Base-by-base conservation (phyloP, 352 stramenopile species). In the Phytophthora vignae region DNA sequence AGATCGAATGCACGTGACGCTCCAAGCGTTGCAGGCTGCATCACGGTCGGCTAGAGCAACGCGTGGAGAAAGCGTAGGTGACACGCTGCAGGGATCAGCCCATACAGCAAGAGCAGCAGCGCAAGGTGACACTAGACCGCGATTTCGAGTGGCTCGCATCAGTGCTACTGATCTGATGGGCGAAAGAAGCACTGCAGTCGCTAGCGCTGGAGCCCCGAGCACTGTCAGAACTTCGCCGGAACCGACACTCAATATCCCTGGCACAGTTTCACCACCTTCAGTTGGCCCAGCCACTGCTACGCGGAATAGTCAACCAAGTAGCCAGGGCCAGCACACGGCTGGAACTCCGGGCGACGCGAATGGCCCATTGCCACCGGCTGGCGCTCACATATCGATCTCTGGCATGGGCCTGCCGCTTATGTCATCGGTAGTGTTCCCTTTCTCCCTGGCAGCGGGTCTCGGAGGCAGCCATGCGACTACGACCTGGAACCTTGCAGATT, bases 401-500 rank as follows among this genome's bases (percentile, higher is more conserved):
- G 70, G 70, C 12, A 69, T 90, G 25, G 70, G 71, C 14, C 25
- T 82, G 5, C 83, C 81, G 4, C 63, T 89, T 10, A 64, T 79
- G 59, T 74, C 74, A n/a, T 87, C 83, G 17, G 73, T 90, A 38
- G 75, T 90, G 44, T 86, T 89, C 53, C 83, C 83, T 3, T 87
- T 89, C 29, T 83, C 76, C 5, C 62, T 89, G 31, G 74, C 74
- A 7, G 69, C 80, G 1, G 80, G 76, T 53, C 59, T 85, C 1
- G 81, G 77, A 21, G 65, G 74, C 4, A 78, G 69, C n/a, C 74
- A 80, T 55, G 77, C 60, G 38, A 74, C 74, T 38, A 88, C 67
- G 10, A 85, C 77, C 29, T 93, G 86, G 86, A 87, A 91, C 52
- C 78, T 93, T 36, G 79, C 76, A 2, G 83, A 84, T 19, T 80